Evolutionary conservation across 1,284 basidiomycete species (phyloP).

Genomic region (Flammula alnicola): DNA sequence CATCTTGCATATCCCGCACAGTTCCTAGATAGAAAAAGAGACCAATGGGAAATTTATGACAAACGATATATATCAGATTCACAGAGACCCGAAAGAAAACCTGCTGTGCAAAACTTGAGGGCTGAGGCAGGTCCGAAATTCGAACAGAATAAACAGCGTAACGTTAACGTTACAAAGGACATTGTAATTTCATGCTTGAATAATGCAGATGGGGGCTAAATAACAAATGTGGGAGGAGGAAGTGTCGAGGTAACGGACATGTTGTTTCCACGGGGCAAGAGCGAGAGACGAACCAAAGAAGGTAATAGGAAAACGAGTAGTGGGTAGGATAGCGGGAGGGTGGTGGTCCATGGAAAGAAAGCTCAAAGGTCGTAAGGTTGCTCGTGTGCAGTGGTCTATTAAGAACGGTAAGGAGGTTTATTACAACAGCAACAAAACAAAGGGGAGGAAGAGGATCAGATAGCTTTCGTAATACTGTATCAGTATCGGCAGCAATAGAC

Average conservation of each 20-base stretch:
- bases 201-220: conserved; percentile 2
- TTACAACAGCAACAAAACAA: conserved; percentile 15
- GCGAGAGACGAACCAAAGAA: conserved; percentile 5
- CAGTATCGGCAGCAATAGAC: background rate
- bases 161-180: too few relatives aligned
- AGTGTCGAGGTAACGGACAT: too few relatives aligned
- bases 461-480: conserved; percentile 23
- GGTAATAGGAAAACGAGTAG: conserved; percentile 7
- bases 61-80: background rate
- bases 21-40: conserved; percentile 2
- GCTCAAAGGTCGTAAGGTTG: conserved; percentile 3
- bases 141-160: too few relatives aligned
- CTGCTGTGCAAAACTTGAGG: too few relatives aligned
- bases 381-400: conserved; percentile 11
- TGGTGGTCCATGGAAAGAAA: conserved; percentile 4
- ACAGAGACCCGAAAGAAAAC: background rate
- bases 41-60: background rate
- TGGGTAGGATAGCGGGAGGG: conserved; percentile 4
- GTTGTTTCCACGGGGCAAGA: conserved; percentile 11
- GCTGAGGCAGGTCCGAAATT: too few relatives aligned
- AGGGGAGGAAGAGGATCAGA: conserved; percentile 13
- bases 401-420: conserved; percentile 15
- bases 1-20: conserved; percentile 14
- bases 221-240: conserved; percentile 4
- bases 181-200: conserved; percentile 8